Conservation (phyloP, 805 yeast genomes). For the Yarrowia deformans region DNA sequence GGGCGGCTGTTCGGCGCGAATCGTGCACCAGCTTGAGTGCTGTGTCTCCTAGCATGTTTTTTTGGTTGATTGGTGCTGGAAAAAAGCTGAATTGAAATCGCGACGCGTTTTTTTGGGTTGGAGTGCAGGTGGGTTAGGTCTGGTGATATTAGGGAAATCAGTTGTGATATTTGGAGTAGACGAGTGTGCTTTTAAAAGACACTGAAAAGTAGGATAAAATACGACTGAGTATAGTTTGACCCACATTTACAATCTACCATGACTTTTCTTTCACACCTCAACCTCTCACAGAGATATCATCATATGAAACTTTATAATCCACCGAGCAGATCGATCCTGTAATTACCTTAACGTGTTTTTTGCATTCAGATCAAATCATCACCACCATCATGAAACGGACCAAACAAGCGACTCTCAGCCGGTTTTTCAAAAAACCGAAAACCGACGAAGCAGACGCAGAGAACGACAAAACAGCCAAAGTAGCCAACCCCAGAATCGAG, state of each 20-base stretch:
- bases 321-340: neutral
- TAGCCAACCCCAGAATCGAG: neutral
- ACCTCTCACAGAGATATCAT: too few relatives aligned
- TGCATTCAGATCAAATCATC: neutral
- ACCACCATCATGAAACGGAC: constrained; percentile 24
- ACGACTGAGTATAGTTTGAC: too few relatives aligned
- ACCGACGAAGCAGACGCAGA: neutral
- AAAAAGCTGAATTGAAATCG: constrained; percentile 1
- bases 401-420: constrained; percentile 22
- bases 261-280: too few relatives aligned
- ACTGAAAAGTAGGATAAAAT: too few relatives aligned
- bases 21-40: constrained; percentile 85
- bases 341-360: neutral
- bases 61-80: neutral
- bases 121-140: constrained; percentile 13
- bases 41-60: constrained; percentile 82
- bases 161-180: too few relatives aligned
- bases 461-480: neutral
- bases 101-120: constrained; percentile 29
- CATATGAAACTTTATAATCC: neutral
- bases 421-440: constrained; percentile 27
- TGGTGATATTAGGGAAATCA: too few relatives aligned
- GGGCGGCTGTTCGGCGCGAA: constrained; percentile 75
- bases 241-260: too few relatives aligned
- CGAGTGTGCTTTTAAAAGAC: too few relatives aligned